Base-by-base conservation (phyloP, 768 basidiomycete genomes). In the Epithele typhae region DNA sequence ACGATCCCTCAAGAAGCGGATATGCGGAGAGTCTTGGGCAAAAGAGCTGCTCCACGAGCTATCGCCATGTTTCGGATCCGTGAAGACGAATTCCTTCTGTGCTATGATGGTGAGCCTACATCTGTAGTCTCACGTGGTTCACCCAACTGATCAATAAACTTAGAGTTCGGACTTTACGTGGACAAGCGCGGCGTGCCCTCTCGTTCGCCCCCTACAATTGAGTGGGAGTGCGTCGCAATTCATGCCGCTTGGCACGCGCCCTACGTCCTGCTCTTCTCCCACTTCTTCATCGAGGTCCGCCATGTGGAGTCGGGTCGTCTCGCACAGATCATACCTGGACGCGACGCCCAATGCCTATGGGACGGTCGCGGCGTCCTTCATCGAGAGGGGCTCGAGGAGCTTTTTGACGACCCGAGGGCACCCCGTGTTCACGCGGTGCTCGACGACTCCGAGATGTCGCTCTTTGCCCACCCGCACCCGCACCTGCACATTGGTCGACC, bases 61-160 rank as follows among this genome's bases (percentile, higher is more conserved):
- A 53, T 78, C n/a, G 74, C 73, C 12, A 73, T 77, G 69, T 75
- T 71, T 65, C 57, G 75, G 14, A 68, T 73, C 17, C 71, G 69
- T 14, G 74, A 75, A 52, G 72, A 67, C 45, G 72, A 74, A 54
- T 78, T 78, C 56, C 54, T 78, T 18, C 67, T 78, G 15, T 73
- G 70, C 52, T 77, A 73, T 48, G 68, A 72, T 51, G 68, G 73
- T 73, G 23, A 38, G 69, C 9, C 8, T 15, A 18, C 34, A 3
- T 21, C 10, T 7, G 4, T 24, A 11, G 17, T 33, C 1, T 18
- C 0, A 17, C 23, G 11, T n/a, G n/a, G n/a, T 40, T 14, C 5
- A 9, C 27, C 24, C 17, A 10, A 27, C 3, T 23, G 1, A 9
- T 17, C 40, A 3, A n/a, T 32, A 15, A n/a, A n/a, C 30, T 42